phyloP scores from a whole-genome alignment of 495 filamentous ascomycete genomes.

The Chaetomium cochliodes region DNA sequence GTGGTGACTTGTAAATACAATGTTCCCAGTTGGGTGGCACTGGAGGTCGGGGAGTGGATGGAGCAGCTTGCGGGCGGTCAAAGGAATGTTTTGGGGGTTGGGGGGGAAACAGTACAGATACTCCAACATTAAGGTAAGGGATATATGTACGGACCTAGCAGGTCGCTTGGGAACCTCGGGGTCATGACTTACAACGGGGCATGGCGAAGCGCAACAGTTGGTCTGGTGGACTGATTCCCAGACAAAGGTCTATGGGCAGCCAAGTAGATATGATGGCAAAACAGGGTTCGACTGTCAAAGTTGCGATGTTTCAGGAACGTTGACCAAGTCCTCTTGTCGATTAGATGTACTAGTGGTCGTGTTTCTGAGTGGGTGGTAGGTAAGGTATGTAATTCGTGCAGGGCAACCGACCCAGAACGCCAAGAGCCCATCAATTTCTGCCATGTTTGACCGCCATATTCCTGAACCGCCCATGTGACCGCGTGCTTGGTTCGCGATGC shows the following conservation, averaged over 20 bases:
- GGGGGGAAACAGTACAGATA: too few species aligned
- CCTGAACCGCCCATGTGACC: conserved; percentile 26
- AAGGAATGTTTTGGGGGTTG: too few species aligned
- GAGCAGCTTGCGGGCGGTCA: too few species aligned
- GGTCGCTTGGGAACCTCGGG: background rate
- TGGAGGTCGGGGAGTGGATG: too few species aligned
- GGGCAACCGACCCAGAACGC: background rate
- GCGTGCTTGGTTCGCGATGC: conserved; percentile 28
- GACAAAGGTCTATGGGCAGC: background rate
- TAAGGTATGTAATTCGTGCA: too few species aligned
- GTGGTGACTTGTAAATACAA: too few species aligned
- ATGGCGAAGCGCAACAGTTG: conserved; percentile 6
- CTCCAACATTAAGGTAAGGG: too few species aligned
- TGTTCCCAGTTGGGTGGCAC: too few species aligned
- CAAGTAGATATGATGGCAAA: background rate
- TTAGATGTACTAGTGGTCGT: background rate
- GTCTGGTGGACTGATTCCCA: background rate
- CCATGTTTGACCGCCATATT: background rate
- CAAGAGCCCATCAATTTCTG: background rate
- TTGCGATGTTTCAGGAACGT: background rate
- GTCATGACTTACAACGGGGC: conserved; percentile 27
- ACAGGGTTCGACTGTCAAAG: background rate
- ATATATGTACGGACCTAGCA: background rate
- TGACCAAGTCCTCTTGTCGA: background rate
- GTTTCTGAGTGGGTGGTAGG: background rate